Base-by-base conservation (phyloP, 108 stramenopile genomes). In the Nannochloropsis gaditana region DNA sequence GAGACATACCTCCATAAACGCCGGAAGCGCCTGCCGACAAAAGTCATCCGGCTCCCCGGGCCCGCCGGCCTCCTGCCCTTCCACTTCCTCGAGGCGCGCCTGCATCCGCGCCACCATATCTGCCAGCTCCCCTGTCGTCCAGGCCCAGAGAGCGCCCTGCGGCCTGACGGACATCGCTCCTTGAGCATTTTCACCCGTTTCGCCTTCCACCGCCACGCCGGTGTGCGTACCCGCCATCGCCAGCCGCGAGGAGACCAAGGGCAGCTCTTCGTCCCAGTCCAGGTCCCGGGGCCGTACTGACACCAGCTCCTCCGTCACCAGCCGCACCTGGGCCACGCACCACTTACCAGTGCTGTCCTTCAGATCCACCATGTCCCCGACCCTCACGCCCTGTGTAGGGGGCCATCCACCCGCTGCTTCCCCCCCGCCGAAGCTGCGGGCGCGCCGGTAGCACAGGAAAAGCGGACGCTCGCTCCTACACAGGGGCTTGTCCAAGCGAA, bases 281-380 rank as follows among this genome's bases (percentile, higher is more conserved):
- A 15, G 59, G n/a, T 73, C 8, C 8, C 59, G 59, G 59, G 59
- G 59, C 15, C 59, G 59, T 0, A 73, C 19, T n/a, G 59, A 73
- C 59, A 73, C 15, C 59, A n/a, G 15, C 19, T 15, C n/a, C 4
- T 3, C 6, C 1, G 5, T 73, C 19, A 73, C 59, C 3, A 73
- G 59, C 59, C 59, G 59, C 8, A 73, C 59, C 59, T 73, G 59
- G n/a, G 59, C 59, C n/a, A 73, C 59, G n/a, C 59, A 73, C 59
- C 59, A 73, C n/a, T n/a, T 73, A 15, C 59, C 59, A 15, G n/a
- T 15, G n/a, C n/a, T 73, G 59, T 73, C 59, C n/a, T 73, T 73
- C 6, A 73, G n/a, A 73, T 73, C 59, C 3, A 73, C 59, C 19
- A 73, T 15, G n/a, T 73, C 59, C 59, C 59, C 59, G 15, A 73